Percentiles rank a stretch among this genome's conserved stretches.
Conservation (phyloP, 2,329 filamentous ascomycete species). For the Seiridium unicorne region DNA sequence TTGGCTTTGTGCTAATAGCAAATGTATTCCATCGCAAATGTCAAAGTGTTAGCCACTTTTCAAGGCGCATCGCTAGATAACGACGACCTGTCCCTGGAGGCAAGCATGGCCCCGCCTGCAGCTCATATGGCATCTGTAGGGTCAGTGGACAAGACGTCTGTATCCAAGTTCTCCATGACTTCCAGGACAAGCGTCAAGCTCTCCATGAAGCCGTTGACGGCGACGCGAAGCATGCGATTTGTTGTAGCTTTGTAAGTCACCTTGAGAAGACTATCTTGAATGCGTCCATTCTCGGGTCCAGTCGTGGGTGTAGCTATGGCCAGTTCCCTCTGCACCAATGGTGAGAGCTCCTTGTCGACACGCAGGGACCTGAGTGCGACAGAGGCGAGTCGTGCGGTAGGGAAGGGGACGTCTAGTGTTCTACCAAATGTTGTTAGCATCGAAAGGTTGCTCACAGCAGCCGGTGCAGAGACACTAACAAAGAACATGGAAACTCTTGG, state of each 20-base stretch:
- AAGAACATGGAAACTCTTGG: conserved; percentile 57
- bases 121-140: neutral
- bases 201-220: conserved; percentile 96
- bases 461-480: conserved; percentile 44
- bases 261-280: conserved; percentile 52
- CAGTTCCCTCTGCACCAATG: conserved; percentile 74
- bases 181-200: conserved; percentile 80
- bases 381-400: conserved; percentile 72
- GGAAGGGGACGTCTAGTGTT: conserved; percentile 76
- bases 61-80: neutral
- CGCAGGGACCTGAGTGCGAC: conserved; percentile 73
- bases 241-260: conserved; percentile 85
- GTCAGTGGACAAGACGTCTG: conserved; percentile 64
- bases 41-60: neutral
- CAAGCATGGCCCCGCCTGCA: too few species aligned
- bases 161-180: conserved; percentile 87
- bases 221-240: conserved; percentile 93
- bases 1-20: too few species aligned
- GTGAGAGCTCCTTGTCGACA: conserved; percentile 87
- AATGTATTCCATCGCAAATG: neutral
- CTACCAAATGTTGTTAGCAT: conserved; percentile 41
- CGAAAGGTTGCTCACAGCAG: neutral
- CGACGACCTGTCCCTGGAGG: neutral
- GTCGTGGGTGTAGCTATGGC: conserved; percentile 42
- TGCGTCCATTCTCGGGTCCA: conserved; percentile 17